Base-by-base conservation (phyloP, 2,329 filamentous ascomycete genomes). In the Lecanicillium sp. region DNA sequence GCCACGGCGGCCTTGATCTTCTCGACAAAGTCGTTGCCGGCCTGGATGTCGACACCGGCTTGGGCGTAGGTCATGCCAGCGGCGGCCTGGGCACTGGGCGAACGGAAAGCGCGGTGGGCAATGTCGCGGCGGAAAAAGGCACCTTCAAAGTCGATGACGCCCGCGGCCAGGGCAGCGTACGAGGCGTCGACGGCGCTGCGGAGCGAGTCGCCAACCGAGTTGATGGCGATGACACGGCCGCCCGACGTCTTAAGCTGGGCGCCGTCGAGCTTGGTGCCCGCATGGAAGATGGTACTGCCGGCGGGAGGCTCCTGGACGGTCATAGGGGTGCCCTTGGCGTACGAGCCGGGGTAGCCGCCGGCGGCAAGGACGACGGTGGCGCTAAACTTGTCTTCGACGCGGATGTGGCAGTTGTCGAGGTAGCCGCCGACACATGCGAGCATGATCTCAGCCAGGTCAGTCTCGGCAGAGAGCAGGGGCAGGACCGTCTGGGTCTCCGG, bases 91-190 rank as follows among this genome's bases (percentile, higher is more conserved):
- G 68, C 63, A 12, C 60, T 59, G 1, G 52, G 48, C 25, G 60
- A 51, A 43, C 74, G 72, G 61, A 82, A 80, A 14, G 79, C 78
- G 39, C 85, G 79, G 62, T 89, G 79, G 11, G 87, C 92, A 59
- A 98, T 97, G 47, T 97, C 92, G 61, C 81, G 92, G 50, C 90
- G 78, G 69, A 79, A 96, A 64, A 94, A 89, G 81, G 94, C 94
- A 49, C 81, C 81, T 39, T 90, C 78, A 49, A 96, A 96, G 42
- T 83, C 71, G 53, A 96, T 89, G 18, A 58, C 57, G 41, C 58
- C 58, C 38, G 76, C 72, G 40, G 80, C 73, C 17, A 96, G 81
- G 22, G 87, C 87, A 46, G 79, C 73, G 59, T 98, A 98, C n/a
- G 88, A 88, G 56, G 83, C 84, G 52, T 81, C 76, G 2, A 97